Base-by-base conservation (phyloP, 2,329 filamentous ascomycete genomes). In the Microdochium trichocladiopsis region DNA sequence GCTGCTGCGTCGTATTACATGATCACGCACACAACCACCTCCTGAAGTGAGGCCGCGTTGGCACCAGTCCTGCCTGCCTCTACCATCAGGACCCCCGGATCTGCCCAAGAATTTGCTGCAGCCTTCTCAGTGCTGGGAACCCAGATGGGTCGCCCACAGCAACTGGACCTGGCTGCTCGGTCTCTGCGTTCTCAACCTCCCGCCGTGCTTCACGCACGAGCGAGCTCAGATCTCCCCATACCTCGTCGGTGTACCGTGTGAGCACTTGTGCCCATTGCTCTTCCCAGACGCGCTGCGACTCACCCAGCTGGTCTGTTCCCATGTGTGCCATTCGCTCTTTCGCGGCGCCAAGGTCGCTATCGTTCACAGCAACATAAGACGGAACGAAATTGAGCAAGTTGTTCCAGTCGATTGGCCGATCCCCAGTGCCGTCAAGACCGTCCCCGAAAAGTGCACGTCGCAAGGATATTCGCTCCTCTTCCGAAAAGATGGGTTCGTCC, bases 201-300 rank as follows among this genome's bases (percentile, higher is more conserved):
- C 67, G 66, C 52, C 70, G 71, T 3, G 84, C 85, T 55, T 80
- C 74, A 49, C 73, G 69, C 10, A 83, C 76, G 31, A 86, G 68
- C 3, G 77, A 73, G 25, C 74, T 67, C 21, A 88, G 64, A 52
- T 80, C 82, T 21, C 85, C 86, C 86, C 85, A 88, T 23, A 88
- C 84, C 52, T 87, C 80, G 61, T 87, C 82, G 0, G 75, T 76
- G 57, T 86, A 86, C 31, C 72, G 68, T 2, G 71, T 75, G 23
- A 85, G 68, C 8, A 84, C 79, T 43, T 72, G 70, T 31, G 73
- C 72, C 81, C 82, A 85, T 58, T 82, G 74, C 33, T 22, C 41
- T 4, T 16, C 21, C 41, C 41, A 45, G 21, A 22, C 6, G 5
- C n/a, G 41, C 22, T 45, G 41, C 41, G 41, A 21, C 5, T 45